phyloP scores from a whole-genome alignment of 176 grass and related monocot genomes.

The Ananas comosus region DNA sequence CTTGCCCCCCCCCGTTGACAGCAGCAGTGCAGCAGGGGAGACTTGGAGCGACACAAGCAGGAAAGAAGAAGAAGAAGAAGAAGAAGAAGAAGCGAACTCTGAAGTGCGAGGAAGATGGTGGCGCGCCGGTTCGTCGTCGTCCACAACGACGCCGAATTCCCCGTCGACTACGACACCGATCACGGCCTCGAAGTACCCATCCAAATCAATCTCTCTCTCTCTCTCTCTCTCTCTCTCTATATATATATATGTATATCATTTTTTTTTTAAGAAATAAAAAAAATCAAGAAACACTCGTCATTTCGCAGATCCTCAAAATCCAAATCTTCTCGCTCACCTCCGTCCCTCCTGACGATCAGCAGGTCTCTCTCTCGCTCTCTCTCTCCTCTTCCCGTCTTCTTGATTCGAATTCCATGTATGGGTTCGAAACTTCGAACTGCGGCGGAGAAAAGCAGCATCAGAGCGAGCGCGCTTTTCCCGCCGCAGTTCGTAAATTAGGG shows the following conservation, averaged over 20 bases:
- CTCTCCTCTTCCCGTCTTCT: not conserved
- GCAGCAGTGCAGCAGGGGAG: no score
- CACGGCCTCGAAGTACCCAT: conserved; percentile 44
- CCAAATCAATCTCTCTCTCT: not conserved
- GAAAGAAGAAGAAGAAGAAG: not conserved
- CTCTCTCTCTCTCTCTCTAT: not conserved
- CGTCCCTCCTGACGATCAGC: conserved; percentile 70
- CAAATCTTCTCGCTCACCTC: conserved; percentile 92
- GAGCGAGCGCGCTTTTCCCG: not conserved
- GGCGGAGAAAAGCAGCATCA: not conserved
- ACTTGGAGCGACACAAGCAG: no score
- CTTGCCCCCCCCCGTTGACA: no score
- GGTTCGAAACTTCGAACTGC: conserved; percentile 13
- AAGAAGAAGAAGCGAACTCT: not conserved
- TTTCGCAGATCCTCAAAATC: conserved; percentile 30
- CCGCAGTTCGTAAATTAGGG: not conserved
- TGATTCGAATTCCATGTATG: not conserved
- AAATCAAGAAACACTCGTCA: no score
- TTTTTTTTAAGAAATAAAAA: not conserved
- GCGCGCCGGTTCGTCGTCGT: conserved; percentile 50
- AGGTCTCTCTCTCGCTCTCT: conserved; percentile 26
- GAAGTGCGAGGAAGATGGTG: conserved; percentile 34
- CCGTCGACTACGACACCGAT: conserved; percentile 64
- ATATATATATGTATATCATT: no score
- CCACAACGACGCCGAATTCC: conserved; percentile 33